Percentiles rank a stretch among this genome's conserved stretches.
phyloP scores from a whole-genome alignment of 1,284 basidiomycete species.

The Moesziomyces globuligerus region DNA sequence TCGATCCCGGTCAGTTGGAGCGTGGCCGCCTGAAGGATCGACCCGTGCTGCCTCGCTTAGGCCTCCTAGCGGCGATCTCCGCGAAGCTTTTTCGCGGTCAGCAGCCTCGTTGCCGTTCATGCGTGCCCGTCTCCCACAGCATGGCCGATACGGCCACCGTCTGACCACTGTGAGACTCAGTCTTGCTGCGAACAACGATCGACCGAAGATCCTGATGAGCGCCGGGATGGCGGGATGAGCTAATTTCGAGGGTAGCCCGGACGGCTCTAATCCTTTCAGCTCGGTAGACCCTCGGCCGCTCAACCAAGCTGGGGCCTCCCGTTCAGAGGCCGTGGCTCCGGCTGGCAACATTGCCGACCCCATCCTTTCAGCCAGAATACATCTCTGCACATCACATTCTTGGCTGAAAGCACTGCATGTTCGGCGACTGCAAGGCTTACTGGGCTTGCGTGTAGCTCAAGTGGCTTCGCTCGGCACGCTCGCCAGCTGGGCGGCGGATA shows the following conservation, averaged over 20 bases:
- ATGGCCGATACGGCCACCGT: too few relatives aligned
- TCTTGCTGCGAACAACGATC: not conserved
- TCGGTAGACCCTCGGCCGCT: conserved; percentile 28
- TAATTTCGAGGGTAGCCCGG: not conserved
- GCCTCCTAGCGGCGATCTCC: conserved; percentile 17
- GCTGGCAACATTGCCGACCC: too few relatives aligned
- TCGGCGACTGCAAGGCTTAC: too few relatives aligned
- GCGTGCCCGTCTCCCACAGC: too few relatives aligned
- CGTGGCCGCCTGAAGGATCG: conserved; percentile 13
- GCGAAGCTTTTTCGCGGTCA: conserved; percentile 2
- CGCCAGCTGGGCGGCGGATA: too few relatives aligned
- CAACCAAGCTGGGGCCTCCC: too few relatives aligned
- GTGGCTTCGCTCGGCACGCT: too few relatives aligned
- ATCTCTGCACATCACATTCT: too few relatives aligned
- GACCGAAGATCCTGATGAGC: not conserved
- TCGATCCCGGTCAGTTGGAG: not conserved
- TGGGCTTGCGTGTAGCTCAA: too few relatives aligned
- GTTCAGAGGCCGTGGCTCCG: too few relatives aligned
- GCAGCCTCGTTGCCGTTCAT: not conserved
- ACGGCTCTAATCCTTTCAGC: not conserved
- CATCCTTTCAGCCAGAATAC: too few relatives aligned
- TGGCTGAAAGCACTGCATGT: too few relatives aligned
- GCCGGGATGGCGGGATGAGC: conserved; percentile 4
- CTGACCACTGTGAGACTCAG: not conserved
- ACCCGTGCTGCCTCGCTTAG: conserved; percentile 19